Conservation (phyloP, 352 stramenopile species). For the Pythium periplocum region DNA sequence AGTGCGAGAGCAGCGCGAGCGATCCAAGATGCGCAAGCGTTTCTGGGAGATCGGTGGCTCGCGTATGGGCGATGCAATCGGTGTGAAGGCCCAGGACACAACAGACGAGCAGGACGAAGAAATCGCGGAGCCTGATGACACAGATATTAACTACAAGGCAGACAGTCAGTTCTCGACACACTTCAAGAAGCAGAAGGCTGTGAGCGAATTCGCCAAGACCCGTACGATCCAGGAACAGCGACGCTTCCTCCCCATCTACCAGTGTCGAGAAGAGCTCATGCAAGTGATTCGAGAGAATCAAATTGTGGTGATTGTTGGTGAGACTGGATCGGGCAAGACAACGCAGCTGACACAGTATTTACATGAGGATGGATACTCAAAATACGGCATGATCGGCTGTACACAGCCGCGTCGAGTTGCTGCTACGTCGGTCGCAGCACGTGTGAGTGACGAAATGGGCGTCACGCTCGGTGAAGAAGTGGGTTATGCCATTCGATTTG, state of each 20-base stretch:
- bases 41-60: slow-evolving; percentile 99
- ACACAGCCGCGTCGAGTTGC: slow-evolving; percentile 98
- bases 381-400: slow-evolving; percentile 92
- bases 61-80: slow-evolving; percentile 96
- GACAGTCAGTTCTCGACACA: slow-evolving; percentile 93
- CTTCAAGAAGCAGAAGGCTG: slow-evolving; percentile 87
- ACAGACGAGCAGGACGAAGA: slow-evolving; percentile 59
- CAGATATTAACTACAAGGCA: slow-evolving; percentile 92
- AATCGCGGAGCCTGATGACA: slow-evolving; percentile 26
- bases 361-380: slow-evolving; percentile 87
- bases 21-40: slow-evolving; percentile 94
- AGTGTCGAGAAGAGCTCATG: slow-evolving; percentile 94
- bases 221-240: slow-evolving; percentile 96
- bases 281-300: slow-evolving; percentile 98
- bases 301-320: slow-evolving; percentile 97
- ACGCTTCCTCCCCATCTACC: slow-evolving; percentile 95
- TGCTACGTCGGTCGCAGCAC: slow-evolving; percentile 98
- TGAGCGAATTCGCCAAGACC: slow-evolving; percentile 95
- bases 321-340: slow-evolving; percentile 97
- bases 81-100: slow-evolving; percentile 69
- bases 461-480: slow-evolving; percentile 90
- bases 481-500: slow-evolving; percentile 92
- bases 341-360: slow-evolving; percentile 97
- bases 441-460: slow-evolving; percentile 97
- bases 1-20: slow-evolving; percentile 72